Evolutionary conservation across 1,139 yeast genomes (phyloP), one percentile per base, ranked within the genome.

Genomic region (Schwanniomyces etchellsii): DNA sequence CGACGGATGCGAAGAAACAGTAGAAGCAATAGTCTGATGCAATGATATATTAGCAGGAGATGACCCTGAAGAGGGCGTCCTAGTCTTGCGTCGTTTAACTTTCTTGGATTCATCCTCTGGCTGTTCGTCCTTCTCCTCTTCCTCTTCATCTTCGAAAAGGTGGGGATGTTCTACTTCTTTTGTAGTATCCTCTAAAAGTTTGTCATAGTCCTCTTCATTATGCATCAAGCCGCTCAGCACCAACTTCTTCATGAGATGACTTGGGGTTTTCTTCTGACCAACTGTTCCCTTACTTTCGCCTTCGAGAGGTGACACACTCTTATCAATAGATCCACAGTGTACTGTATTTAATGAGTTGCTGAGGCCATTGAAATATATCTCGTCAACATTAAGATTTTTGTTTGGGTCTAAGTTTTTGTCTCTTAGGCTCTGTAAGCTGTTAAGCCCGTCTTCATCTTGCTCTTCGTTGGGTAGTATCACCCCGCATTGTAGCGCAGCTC

Each of bases 401-500:
- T 50, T 53, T 1, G 74, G 70, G 40, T 69, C 70, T 28, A 67
- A 36, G 10, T 55, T 52, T 36, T 68, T 60, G 12, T 55, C 57
- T 36, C 55, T 53, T 38, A 80, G 56, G 31, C 56, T 62, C 29
- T 55, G 52, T 13, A 74, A 41, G 21, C 76, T 68, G 4, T 58
- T 58, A 26, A 70, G 41, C 0, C 83, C 81, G 34, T 64, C 69
- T 13, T 70, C 70, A 42, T 80, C 84, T 47, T 80, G 88, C 35
- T 74, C 78, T 12, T 61, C 64, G 20, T 65, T 72, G 0, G 75
- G 74, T 16, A 80, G 48, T 1, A 77, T 62, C 23, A 66, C 71
- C 16, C 89, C 91, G 51, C 91, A 83, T 24, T 64, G 67, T 35
- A 78, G 55, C 0, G 89, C 88, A 1, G 93, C 89, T 9, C 81